These are phyloP conservation scores for Cercospora janseana DNA, from an alignment of 2,329 filamentous ascomycete species.

Conservation along the genomic window DNA sequence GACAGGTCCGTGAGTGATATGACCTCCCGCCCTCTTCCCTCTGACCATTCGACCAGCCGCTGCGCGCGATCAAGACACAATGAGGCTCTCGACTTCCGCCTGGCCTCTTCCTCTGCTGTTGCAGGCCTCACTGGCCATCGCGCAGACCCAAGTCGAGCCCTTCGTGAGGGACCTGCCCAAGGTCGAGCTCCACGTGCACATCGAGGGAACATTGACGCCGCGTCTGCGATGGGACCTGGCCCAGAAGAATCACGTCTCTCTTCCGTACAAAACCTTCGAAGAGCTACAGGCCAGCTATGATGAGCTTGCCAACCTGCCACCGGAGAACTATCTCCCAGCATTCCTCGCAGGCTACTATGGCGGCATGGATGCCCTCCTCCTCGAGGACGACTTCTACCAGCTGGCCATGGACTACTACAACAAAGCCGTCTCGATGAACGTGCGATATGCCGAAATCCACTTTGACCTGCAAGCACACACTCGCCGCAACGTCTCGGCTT, in stretches of 20 bases:
- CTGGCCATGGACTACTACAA: slow-evolving; percentile 43
- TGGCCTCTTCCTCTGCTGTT: not conserved
- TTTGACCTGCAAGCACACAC: slow-evolving; percentile 48
- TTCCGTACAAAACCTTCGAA: slow-evolving; percentile 32
- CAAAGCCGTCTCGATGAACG: slow-evolving; percentile 39
- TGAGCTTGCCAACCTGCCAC: slow-evolving; percentile 10
- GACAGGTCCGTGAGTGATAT: no score
- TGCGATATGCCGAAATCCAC: slow-evolving; percentile 45
- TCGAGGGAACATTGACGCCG: slow-evolving; percentile 48
- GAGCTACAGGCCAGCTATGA: slow-evolving; percentile 39
- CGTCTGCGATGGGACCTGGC: slow-evolving; percentile 45
- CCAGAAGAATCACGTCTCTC: slow-evolving; percentile 38
- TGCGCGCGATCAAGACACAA: not conserved
- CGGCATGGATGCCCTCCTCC: slow-evolving; percentile 37
- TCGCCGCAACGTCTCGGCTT: slow-evolving; percentile 37
- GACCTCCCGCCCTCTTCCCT: no score
- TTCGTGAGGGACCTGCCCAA: slow-evolving; percentile 44
- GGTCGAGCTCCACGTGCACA: slow-evolving; percentile 50
- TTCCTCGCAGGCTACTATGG: slow-evolving; percentile 28
- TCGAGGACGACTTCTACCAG: slow-evolving; percentile 43
- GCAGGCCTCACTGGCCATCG: not conserved
- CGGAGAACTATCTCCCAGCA: not conserved
- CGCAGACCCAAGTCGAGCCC: slow-evolving; percentile 18
- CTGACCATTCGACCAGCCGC: no score
- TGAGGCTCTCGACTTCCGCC: not conserved